These are phyloP conservation scores for Zygosaccharomyces pseudobailii DNA, from an alignment of 1,139 yeast genomes.

Conservation along the genomic window DNA sequence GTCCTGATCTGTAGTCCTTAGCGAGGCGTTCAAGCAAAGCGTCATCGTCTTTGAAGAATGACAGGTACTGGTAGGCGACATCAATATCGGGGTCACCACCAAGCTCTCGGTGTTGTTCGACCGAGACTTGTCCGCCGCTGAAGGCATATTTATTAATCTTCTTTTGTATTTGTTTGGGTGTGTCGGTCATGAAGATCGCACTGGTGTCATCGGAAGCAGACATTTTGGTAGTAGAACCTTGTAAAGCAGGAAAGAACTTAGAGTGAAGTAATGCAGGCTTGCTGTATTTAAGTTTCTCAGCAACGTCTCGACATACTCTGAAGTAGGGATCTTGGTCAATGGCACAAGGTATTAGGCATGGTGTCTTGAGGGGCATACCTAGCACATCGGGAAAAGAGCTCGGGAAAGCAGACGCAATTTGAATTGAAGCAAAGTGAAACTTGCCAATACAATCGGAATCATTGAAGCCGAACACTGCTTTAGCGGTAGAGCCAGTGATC, in stretches of 20 bases:
- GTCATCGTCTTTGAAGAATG: conserved; percentile 87
- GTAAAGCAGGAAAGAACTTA: conserved; percentile 96
- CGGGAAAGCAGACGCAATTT: conserved; percentile 94
- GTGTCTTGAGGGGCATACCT: conserved; percentile 80
- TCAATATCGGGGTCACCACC: conserved; percentile 98
- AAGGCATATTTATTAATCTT: conserved; percentile 96
- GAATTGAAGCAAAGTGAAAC: conserved; percentile 91
- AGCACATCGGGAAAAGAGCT: conserved; percentile 92
- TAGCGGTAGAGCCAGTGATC: conserved; percentile 93
- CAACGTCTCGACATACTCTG: conserved; percentile 96
- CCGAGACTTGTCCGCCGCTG: conserved; percentile 85
- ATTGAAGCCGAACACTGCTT: conserved; percentile 95
- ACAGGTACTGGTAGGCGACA: conserved; percentile 88
- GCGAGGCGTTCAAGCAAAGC: conserved; percentile 61
- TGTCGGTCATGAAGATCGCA: conserved; percentile 92
- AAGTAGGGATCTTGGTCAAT: conserved; percentile 99
- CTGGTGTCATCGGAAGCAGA: conserved; percentile 83
- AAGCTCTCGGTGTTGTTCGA: conserved; percentile 80
- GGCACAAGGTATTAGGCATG: conserved; percentile 97
- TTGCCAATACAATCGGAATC: conserved; percentile 95
- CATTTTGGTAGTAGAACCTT: conserved; percentile 97
- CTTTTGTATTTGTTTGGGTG: conserved; percentile 85
- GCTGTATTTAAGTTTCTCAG: conserved; percentile 81
- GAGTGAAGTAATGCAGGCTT: conserved; percentile 94
- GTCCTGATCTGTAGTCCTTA: conserved; percentile 71